Percentiles rank a stretch among this genome's conserved stretches.
phyloP scores from a whole-genome alignment of 306 rosid genomes.

The Abrus precatorius region DNA sequence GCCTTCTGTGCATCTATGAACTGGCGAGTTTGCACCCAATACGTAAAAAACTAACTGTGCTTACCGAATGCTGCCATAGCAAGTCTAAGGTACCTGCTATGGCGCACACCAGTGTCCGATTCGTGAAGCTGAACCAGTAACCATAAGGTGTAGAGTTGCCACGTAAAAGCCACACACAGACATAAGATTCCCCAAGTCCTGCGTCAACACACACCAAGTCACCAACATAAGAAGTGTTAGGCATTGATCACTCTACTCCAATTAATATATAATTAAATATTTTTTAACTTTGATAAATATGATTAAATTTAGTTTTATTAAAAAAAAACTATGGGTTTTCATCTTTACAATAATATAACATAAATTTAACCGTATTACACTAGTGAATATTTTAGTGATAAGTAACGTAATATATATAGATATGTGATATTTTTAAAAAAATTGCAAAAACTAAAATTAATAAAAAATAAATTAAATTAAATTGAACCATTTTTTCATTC shows the following conservation, averaged over 20 bases:
- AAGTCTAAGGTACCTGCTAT: conserved; percentile 81
- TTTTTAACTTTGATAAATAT: too few relatives aligned
- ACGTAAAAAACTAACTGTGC: background rate
- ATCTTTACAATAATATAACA: too few relatives aligned
- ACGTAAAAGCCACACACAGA: conserved; percentile 60
- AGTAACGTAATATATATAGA: too few relatives aligned
- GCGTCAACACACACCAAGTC: conserved; percentile 27
- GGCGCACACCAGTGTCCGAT: conserved; percentile 68
- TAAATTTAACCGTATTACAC: too few relatives aligned
- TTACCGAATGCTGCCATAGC: conserved; percentile 79
- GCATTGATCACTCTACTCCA: background rate
- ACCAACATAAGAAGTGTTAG: background rate
- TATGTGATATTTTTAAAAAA: too few relatives aligned
- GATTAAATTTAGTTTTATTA: too few relatives aligned
- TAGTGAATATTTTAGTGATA: too few relatives aligned
- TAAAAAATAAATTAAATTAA: too few relatives aligned
- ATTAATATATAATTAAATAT: background rate
- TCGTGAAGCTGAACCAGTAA: conserved; percentile 78
- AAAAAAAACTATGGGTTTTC: too few relatives aligned
- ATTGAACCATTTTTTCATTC: too few relatives aligned
- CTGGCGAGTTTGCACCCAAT: background rate
- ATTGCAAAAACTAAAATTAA: too few relatives aligned
- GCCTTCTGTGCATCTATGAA: background rate
- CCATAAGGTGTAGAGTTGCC: conserved; percentile 87
- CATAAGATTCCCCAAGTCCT: conserved; percentile 75